Evolutionary conservation across 441 rosid species (phyloP).

Genomic region (Croton laevigatus): DNA sequence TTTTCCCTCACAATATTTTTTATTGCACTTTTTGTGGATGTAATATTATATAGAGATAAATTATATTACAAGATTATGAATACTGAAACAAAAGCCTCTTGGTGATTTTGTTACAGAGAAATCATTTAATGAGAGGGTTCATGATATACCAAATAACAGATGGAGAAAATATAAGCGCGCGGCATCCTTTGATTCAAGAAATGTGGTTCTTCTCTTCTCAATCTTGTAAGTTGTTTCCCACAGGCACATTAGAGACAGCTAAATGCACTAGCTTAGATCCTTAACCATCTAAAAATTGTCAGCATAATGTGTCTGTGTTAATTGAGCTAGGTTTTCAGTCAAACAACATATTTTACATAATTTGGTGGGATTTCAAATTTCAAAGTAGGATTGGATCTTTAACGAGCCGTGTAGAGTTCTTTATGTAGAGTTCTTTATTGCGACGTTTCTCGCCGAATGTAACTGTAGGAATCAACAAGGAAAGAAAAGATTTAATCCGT

Average conservation of each 20-base stretch:
- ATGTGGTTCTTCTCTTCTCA: slow-evolving; percentile 80
- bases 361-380: background rate
- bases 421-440: no score
- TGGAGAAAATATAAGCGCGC: slow-evolving; percentile 91
- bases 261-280: background rate
- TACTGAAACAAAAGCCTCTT: background rate
- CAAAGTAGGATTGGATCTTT: background rate
- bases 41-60: background rate
- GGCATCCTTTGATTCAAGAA: slow-evolving; percentile 81
- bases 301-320: background rate
- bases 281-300: background rate
- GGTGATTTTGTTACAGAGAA: slow-evolving; percentile 44
- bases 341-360: background rate
- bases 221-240: slow-evolving; percentile 60
- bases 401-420: no score
- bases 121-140: slow-evolving; percentile 53
- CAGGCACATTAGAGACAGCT: slow-evolving; percentile 11
- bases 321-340: background rate
- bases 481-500: background rate
- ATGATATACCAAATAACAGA: slow-evolving; percentile 68
- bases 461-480: background rate
- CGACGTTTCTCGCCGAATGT: background rate
- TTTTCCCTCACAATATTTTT: background rate
- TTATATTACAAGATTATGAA: background rate
- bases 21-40: background rate